These are phyloP conservation scores for Stephanocyclus meneghinianus DNA, from an alignment of 352 stramenopile genomes.

Conservation along the genomic window DNA sequence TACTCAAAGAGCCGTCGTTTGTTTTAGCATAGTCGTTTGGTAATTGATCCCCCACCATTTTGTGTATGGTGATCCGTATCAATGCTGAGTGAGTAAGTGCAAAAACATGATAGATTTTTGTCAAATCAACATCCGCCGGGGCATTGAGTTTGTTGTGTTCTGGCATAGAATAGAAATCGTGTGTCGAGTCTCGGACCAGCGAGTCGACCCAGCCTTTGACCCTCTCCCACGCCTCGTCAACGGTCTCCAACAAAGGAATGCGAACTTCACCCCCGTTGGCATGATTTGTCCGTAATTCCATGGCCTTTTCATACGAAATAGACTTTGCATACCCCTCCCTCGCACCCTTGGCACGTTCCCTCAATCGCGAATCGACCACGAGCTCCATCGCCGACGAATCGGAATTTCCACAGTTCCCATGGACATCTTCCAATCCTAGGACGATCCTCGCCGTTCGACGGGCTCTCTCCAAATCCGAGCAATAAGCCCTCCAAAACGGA, in stretches of 20 bases:
- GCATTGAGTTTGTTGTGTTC: background rate
- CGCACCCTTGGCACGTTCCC: constrained; percentile 59
- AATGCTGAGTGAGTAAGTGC: constrained; percentile 52
- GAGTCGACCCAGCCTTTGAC: constrained; percentile 53
- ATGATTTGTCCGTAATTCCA: constrained; percentile 17
- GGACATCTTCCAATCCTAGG: constrained; percentile 24
- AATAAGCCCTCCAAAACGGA: constrained; percentile 44
- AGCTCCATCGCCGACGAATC: background rate
- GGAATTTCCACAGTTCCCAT: constrained; percentile 1
- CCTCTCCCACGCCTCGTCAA: constrained; percentile 57
- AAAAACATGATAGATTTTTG: constrained; percentile 52
- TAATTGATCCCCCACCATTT: constrained; percentile 44
- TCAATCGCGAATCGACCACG: constrained; percentile 45
- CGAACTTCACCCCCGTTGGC: constrained; percentile 15
- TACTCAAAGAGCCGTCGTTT: constrained; percentile 26
- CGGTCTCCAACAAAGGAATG: constrained; percentile 50
- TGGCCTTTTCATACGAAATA: constrained; percentile 44
- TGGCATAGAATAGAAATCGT: constrained; percentile 25
- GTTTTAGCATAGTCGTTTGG: constrained; percentile 27
- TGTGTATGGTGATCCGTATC: constrained; percentile 48
- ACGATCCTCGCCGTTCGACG: constrained; percentile 45
- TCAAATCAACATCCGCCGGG: background rate
- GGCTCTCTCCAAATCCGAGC: constrained; percentile 54
- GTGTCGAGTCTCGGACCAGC: constrained; percentile 28
- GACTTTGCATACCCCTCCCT: constrained; percentile 52